phyloP scores from a whole-genome alignment of 768 basidiomycete genomes.

The Gymnopilus junonius region DNA sequence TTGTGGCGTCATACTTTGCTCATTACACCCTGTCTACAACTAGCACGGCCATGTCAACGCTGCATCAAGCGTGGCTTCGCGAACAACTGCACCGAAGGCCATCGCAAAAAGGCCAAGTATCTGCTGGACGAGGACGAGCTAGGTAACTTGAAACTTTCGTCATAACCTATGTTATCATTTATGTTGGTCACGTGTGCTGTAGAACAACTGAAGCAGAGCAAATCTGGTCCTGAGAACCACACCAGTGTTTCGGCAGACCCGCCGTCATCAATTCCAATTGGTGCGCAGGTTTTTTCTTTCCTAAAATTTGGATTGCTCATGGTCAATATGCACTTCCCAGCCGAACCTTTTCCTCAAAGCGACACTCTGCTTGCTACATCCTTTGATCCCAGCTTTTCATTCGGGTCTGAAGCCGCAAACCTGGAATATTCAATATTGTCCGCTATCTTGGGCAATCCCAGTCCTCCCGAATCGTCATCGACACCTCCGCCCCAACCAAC shows the following conservation, averaged over 20 bases:
- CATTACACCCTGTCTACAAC: slow-evolving; percentile 15
- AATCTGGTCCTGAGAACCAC: slow-evolving; percentile 36
- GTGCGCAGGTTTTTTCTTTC: slow-evolving; percentile 29
- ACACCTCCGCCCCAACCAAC: slow-evolving; percentile 46
- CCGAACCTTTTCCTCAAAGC: slow-evolving; percentile 54
- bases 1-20: slow-evolving; percentile 21
- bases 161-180: slow-evolving; percentile 21
- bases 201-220: slow-evolving; percentile 56
- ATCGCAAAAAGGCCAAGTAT: slow-evolving; percentile 98
- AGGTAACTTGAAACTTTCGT: slow-evolving; percentile 53
- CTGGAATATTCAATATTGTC: slow-evolving; percentile 95
- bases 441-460: slow-evolving; percentile 83
- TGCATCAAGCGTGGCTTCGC: slow-evolving; percentile 94
- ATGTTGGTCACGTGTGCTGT: slow-evolving; percentile 42
- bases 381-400: slow-evolving; percentile 67
- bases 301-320: not conserved
- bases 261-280: slow-evolving; percentile 33
- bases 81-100: slow-evolving; percentile 89
- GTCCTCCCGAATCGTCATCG: slow-evolving; percentile 50
- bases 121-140: slow-evolving; percentile 93
- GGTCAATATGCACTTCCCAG: slow-evolving; percentile 32
- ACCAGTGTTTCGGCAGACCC: slow-evolving; percentile 40
- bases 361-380: slow-evolving; percentile 66
- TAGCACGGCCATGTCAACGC: slow-evolving; percentile 95
- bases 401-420: slow-evolving; percentile 91